Evolutionary conservation across 495 filamentous ascomycete species (phyloP), one percentile per base, ranked within the genome.

Genomic region (Diplogelasinospora grovesii): DNA sequence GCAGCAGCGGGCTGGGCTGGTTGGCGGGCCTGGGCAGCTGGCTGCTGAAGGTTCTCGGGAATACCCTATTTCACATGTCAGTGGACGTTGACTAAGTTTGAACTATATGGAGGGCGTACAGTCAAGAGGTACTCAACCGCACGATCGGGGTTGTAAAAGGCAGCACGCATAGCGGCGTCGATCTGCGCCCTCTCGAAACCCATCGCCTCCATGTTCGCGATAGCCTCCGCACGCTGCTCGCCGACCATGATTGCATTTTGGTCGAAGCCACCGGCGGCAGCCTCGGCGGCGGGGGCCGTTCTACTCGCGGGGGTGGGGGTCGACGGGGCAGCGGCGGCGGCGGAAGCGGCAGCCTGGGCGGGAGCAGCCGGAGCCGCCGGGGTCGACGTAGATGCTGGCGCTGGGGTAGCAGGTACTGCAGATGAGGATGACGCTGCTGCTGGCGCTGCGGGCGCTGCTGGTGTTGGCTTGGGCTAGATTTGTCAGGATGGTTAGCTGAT

Each of bases 171-270:
- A 26, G 92, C 92, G 44, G 82, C 79, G 45, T 94, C 87, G 45
- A 94, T 94, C 51, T 93, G 83, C 14, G 78, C 69, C 51, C 89
- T 69, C 33, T 82, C 74, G 50, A 97, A 98, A 3, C 92, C 92
- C 92, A 98, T 98, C 36, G 77, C 79, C 66, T 95, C 88, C 86
- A 98, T 94, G 57, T 89, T 86, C n/a, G 81, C 71, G 59, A 95
- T 85, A n/a, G 86, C 87, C 38, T 79, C 78, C 37, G 87, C 81
- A 41, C 88, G 77, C 54, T 90, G 79, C 45, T 77, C 63, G 28
- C 90, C 92, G 63, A 93, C 78, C n/a, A 86, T 71, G 49, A 97
- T 71, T 8, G 88, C 78, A 20, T 85, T 93, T 13, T 85, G 78
- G 47, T 86, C 85, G 14, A 68, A 46, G 22, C 63, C 46, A 9